Conservation (phyloP, 2,329 filamentous ascomycete genomes). For the Colletotrichum musae region DNA sequence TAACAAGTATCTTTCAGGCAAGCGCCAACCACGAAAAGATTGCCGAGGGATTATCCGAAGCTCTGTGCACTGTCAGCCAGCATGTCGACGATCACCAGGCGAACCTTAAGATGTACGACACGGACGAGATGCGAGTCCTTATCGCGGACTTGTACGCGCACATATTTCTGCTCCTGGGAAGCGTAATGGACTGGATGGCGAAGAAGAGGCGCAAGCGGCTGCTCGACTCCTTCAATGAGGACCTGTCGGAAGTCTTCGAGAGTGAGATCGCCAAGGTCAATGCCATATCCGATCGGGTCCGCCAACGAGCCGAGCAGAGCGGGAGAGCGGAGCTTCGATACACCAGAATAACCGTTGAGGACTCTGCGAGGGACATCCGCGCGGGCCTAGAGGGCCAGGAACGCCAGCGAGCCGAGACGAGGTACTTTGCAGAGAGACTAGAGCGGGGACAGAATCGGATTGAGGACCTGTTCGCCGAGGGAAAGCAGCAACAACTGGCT, state of each 20-base stretch:
- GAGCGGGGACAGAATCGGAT: not conserved
- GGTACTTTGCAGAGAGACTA: not conserved
- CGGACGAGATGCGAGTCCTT: conserved; percentile 32
- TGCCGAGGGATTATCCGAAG: conserved; percentile 41
- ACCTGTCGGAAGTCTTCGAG: conserved; percentile 30
- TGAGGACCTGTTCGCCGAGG: not conserved
- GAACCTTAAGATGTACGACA: conserved; percentile 37
- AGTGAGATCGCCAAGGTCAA: conserved; percentile 40
- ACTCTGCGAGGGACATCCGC: conserved; percentile 23
- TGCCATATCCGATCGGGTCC: conserved; percentile 21
- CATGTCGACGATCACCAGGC: conserved; percentile 37
- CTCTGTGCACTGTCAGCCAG: conserved; percentile 42
- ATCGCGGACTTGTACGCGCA: conserved; percentile 45
- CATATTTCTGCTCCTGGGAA: conserved; percentile 45
- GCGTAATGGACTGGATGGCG: conserved; percentile 45
- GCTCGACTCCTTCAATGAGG: conserved; percentile 44
- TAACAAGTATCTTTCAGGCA: conserved; percentile 33
- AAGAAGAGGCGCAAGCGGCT: conserved; percentile 36
- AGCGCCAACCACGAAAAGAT: conserved; percentile 46
- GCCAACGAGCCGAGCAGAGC: conserved; percentile 32
- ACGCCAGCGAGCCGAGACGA: conserved; percentile 22
- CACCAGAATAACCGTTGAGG: conserved; percentile 22
- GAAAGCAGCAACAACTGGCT: not conserved
- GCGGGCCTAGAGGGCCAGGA: conserved; percentile 32
- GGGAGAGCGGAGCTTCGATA: conserved; percentile 37